A percentile compares a stretch with the other conserved stretches of the same genome.
Conservation (phyloP, 2,329 filamentous ascomycete genomes). For the Zalaria sp. region DNA sequence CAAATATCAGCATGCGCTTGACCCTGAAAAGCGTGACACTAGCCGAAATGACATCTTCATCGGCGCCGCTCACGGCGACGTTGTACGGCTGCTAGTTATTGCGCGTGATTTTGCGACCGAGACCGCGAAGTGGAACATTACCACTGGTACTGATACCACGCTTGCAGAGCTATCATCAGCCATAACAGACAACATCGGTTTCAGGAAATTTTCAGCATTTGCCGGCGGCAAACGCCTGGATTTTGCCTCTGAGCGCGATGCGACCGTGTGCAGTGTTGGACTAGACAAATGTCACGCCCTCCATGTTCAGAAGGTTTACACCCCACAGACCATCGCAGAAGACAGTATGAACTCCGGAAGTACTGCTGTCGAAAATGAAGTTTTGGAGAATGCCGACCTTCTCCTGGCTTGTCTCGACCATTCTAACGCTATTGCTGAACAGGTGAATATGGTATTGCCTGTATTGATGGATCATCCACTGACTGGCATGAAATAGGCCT, state of each 20-base stretch:
- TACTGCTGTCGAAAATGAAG: constrained; percentile 56
- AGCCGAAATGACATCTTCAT: neutral
- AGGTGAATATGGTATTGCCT: constrained; percentile 5
- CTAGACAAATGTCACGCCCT: constrained; percentile 2
- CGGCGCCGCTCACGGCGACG: neutral
- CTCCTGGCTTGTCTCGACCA: constrained; percentile 63
- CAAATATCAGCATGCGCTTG: neutral
- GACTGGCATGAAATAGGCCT: neutral
- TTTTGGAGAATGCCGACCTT: constrained; percentile 69
- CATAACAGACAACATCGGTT: constrained; percentile 2
- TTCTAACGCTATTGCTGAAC: constrained; percentile 42
- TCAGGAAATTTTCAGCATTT: constrained; percentile 2
- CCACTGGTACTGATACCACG: neutral
- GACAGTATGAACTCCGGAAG: constrained; percentile 13
- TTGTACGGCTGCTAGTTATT: neutral
- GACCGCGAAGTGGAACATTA: neutral
- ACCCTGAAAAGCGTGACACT: neutral
- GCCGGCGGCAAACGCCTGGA: constrained; percentile 4
- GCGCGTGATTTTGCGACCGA: neutral
- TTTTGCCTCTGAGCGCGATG: neutral
- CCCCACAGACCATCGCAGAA: constrained; percentile 3
- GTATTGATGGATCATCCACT: neutral
- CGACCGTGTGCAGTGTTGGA: constrained; percentile 1
- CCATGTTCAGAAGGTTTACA: constrained; percentile 5
- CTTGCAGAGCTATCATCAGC: constrained; percentile 1